Conservation (phyloP, 176 grass and related monocot species). For the Cenchrus purpureus region DNA sequence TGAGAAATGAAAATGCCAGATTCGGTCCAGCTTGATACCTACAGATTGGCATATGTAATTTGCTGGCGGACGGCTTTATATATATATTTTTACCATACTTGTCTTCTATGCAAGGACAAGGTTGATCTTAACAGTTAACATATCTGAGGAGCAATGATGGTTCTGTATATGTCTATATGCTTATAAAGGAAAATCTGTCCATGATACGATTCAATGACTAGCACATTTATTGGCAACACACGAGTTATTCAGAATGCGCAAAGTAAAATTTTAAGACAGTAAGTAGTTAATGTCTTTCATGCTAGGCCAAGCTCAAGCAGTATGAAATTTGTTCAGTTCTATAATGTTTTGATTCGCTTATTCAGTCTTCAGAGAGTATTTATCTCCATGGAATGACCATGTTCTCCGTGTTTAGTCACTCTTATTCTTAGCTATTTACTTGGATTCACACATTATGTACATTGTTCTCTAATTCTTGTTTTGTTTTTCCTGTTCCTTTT, state of each 20-base stretch:
- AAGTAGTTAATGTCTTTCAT: neutral
- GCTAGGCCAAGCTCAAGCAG: neutral
- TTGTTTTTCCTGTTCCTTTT: neutral
- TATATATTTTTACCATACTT: neutral
- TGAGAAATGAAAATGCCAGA: no score
- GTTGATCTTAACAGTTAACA: no score
- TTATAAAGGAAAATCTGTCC: no score
- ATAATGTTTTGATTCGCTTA: neutral
- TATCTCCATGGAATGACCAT: neutral
- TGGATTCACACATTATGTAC: conserved; percentile 31
- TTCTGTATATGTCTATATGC: neutral
- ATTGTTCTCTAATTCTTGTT: conserved; percentile 36
- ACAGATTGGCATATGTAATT: neutral
- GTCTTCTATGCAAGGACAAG: no score
- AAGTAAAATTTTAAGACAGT: neutral
- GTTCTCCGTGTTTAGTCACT: neutral
- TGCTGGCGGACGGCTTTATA: neutral
- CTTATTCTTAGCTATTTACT: neutral
- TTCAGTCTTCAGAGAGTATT: neutral
- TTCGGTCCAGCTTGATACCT: neutral
- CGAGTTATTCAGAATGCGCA: neutral
- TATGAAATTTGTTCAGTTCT: neutral
- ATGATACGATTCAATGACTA: neutral
- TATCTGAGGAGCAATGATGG: neutral
- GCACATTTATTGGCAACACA: neutral